Evolutionary conservation across 768 basidiomycete genomes (phyloP).

Genomic region (Russula emetica): DNA sequence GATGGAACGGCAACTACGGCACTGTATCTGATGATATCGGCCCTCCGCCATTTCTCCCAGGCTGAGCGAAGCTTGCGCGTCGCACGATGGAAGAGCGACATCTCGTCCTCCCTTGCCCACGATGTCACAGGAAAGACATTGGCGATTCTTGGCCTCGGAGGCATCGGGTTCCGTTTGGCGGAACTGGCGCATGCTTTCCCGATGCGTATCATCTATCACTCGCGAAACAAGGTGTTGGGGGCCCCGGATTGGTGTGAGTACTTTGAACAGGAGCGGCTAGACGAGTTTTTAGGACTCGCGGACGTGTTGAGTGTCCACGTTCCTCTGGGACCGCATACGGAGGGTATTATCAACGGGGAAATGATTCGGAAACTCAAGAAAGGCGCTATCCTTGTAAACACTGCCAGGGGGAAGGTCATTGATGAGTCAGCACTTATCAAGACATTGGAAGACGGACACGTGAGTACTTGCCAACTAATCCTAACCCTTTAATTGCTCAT

Average conservation of each 20-base stretch:
- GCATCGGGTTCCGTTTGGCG: conserved; percentile 68
- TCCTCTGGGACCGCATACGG: conserved; percentile 71
- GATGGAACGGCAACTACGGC: conserved; percentile 90
- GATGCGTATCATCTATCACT: conserved; percentile 86
- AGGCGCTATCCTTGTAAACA: conserved; percentile 78
- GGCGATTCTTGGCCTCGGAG: conserved; percentile 71
- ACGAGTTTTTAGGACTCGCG: conserved; percentile 59
- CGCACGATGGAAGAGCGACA: conserved; percentile 56
- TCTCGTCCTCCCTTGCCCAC: conserved; percentile 46
- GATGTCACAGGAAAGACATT: conserved; percentile 67
- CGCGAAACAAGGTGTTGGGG: conserved; percentile 49
- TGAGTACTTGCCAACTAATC: conserved; percentile 39
- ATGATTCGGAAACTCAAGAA: conserved; percentile 75
- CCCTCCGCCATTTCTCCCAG: conserved; percentile 65
- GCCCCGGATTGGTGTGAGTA: conserved; percentile 77
- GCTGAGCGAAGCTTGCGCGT: conserved; percentile 55
- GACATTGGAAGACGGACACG: conserved; percentile 83
- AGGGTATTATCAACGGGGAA: conserved; percentile 66
- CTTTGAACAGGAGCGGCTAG: conserved; percentile 52
- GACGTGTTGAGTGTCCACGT: conserved; percentile 88
- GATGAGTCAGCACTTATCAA: conserved; percentile 84
- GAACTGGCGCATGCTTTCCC: conserved; percentile 75
- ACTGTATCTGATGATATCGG: conserved; percentile 74
- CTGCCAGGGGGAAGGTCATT: conserved; percentile 85
- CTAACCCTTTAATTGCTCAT: neutral